phyloP scores from a whole-genome alignment of 495 filamentous ascomycete species.

The Neurospora sp. region DNA sequence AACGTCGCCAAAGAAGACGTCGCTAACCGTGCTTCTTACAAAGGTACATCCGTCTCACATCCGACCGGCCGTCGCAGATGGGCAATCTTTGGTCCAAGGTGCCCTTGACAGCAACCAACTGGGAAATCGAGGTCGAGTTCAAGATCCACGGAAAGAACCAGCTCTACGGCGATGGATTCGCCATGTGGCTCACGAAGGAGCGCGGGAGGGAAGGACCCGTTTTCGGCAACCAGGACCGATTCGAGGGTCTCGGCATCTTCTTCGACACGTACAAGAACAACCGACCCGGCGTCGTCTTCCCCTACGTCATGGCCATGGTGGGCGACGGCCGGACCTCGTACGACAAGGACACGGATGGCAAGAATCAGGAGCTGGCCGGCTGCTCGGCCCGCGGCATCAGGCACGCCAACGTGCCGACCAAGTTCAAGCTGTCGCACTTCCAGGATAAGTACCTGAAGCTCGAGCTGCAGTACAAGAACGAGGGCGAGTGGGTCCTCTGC shows the following conservation, averaged over 20 bases:
- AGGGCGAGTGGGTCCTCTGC: conserved; percentile 81
- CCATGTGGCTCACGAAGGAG: conserved; percentile 96
- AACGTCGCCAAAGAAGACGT: neutral
- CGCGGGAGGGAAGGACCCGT: conserved; percentile 72
- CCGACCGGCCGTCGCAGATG: conserved; percentile 77
- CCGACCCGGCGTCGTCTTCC: conserved; percentile 87
- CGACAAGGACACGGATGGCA: conserved; percentile 91
- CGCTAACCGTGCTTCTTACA: conserved; percentile 1
- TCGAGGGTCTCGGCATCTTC: conserved; percentile 93
- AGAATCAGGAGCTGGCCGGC: conserved; percentile 82
- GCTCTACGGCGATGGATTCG: conserved; percentile 94
- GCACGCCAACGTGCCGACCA: conserved; percentile 65
- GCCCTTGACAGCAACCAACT: conserved; percentile 95
- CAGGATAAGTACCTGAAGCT: conserved; percentile 87
- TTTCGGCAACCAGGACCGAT: conserved; percentile 79
- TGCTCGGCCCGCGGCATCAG: conserved; percentile 92
- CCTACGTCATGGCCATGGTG: conserved; percentile 98
- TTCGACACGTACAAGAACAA: conserved; percentile 99
- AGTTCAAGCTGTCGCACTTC: conserved; percentile 86
- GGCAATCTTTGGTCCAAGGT: conserved; percentile 93
- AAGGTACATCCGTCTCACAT: conserved; percentile 87
- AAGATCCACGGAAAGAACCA: conserved; percentile 65
- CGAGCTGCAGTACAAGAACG: conserved; percentile 85
- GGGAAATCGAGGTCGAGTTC: conserved; percentile 97
- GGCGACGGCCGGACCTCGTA: conserved; percentile 82